phyloP scores from a whole-genome alignment of 768 basidiomycete genomes.

The Amyloporia xantha region DNA sequence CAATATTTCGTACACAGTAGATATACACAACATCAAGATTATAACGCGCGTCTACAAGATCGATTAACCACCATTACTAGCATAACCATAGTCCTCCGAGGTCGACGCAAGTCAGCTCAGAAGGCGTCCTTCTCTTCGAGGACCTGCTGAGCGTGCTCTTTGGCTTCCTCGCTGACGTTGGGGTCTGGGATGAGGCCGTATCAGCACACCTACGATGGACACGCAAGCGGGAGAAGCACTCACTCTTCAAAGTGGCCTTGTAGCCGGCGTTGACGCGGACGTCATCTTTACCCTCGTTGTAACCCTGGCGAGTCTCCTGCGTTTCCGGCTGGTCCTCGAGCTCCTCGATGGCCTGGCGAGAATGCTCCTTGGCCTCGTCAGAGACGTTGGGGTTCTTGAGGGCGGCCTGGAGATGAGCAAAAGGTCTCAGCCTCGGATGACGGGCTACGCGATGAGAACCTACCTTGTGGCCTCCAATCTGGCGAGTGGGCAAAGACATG shows the following conservation, averaged over 20 bases:
- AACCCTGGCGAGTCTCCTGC: conserved; percentile 8
- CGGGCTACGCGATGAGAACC: neutral
- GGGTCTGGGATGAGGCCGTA: conserved; percentile 17
- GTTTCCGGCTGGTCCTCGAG: conserved; percentile 14
- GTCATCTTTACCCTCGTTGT: conserved; percentile 17
- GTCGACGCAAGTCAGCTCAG: no score
- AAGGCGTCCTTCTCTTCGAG: conserved; percentile 18
- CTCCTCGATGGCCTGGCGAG: conserved; percentile 20
- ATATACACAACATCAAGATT: no score
- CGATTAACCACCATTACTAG: no score
- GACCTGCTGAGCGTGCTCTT: conserved; percentile 19
- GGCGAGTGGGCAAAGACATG: conserved; percentile 19
- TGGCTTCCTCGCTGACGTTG: conserved; percentile 22
- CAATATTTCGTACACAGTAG: no score
- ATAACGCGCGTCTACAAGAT: no score
- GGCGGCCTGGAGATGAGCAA: conserved; percentile 14
- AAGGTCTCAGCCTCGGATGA: neutral
- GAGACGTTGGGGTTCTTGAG: conserved; percentile 26
- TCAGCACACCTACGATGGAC: neutral
- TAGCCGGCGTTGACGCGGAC: conserved; percentile 21
- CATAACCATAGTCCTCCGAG: no score
- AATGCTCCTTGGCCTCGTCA: conserved; percentile 26
- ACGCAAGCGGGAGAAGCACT: neutral
- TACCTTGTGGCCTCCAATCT: conserved; percentile 20
- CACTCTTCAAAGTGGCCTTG: conserved; percentile 24